Base-by-base conservation (phyloP, 768 basidiomycete species). In the Rhodotorula babjevae region DNA sequence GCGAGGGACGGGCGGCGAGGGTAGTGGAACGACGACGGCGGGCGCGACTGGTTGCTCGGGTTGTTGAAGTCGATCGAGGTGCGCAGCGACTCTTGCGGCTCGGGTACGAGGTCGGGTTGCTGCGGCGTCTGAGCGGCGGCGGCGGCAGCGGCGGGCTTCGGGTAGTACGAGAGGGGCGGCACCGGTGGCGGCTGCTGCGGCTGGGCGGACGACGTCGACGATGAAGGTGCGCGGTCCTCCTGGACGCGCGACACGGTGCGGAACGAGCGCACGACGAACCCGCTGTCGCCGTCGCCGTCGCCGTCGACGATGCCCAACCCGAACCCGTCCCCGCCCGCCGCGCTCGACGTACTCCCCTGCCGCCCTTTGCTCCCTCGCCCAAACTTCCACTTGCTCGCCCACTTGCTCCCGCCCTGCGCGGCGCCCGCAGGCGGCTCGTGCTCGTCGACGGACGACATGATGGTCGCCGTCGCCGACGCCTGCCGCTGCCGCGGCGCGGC, bases 211-310 rank as follows among this genome's bases (percentile, higher is more conserved):
- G 36, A 36, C 36, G 36, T 9, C 36, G 36, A 36, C 36, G 36
- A 36, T 5, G 36, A 36, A 36, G 36, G 36, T 36, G 36, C 36
- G 36, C 36, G 74, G 15, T 75, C 69, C 55, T 74, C 73, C 44
- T 75, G 69, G 4, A 75, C 74, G 40, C 74, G 66, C 53, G 74
- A 71, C 33, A 75, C 69, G 18, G 63, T 62, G 21, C 74, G 63
- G 67, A 75, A 75, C 49, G 74, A 75, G 21, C 46, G 65, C 42
- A 75, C 74, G 61, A 75, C 69, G 56, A 75, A 75, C 2, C 74
- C 69, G 40, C 67, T 50, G 6, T 66, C 69, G 6, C 68, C 73
- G 33, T 50, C 63, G 12, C 59, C 65, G 21, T 57, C 56, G n/a
- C n/a, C n/a, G 36, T 36, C 36, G 36, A 36, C 36, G 31, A 42